Evolutionary conservation across 2,329 filamentous ascomycete species (phyloP).

Genomic region (Dendrostoma leiphaemia): DNA sequence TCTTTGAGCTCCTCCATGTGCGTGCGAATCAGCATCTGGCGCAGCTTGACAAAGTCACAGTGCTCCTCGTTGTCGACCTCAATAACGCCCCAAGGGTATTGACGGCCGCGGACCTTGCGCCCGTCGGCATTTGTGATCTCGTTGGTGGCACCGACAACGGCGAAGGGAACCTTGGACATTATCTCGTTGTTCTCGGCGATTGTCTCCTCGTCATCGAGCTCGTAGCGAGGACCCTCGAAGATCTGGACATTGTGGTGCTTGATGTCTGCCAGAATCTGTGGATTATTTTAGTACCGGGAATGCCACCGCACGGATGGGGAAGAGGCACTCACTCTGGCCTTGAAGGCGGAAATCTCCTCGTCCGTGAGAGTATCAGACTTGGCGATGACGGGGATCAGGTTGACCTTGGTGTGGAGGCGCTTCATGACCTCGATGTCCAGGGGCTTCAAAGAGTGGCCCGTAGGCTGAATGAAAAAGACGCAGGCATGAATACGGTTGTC

Average conservation of each 20-base stretch:
- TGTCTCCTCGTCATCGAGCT: constrained; percentile 98
- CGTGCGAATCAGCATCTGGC: constrained; percentile 99
- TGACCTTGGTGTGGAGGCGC: constrained; percentile 99
- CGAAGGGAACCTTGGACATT: constrained; percentile 99
- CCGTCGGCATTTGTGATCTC: constrained; percentile 91
- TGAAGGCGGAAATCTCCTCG: constrained; percentile 92
- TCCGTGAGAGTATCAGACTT: constrained; percentile 98
- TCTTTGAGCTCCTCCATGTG: constrained; percentile 99
- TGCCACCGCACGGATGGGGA: neutral
- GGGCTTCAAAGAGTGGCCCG: constrained; percentile 96
- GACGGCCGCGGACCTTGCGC: constrained; percentile 91
- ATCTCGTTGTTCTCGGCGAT: constrained; percentile 99
- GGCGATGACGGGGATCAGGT: constrained; percentile 97
- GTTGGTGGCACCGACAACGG: constrained; percentile 93
- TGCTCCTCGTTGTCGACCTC: constrained; percentile 99
- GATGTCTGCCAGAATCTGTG: constrained; percentile 92
- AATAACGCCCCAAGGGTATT: constrained; percentile 97
- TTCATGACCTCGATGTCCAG: constrained; percentile 99
- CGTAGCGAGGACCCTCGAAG: constrained; percentile 97
- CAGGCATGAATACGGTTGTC: constrained; percentile 99
- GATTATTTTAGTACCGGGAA: constrained; percentile 14
- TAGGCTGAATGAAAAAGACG: constrained; percentile 99
- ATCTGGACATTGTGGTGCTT: constrained; percentile 97
- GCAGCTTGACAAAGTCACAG: constrained; percentile 99
- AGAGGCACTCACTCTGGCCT: constrained; percentile 75